These are phyloP conservation scores for Vanderwaltozyma polyspora DNA, from an alignment of 805 yeast genomes.

Conservation along the genomic window DNA sequence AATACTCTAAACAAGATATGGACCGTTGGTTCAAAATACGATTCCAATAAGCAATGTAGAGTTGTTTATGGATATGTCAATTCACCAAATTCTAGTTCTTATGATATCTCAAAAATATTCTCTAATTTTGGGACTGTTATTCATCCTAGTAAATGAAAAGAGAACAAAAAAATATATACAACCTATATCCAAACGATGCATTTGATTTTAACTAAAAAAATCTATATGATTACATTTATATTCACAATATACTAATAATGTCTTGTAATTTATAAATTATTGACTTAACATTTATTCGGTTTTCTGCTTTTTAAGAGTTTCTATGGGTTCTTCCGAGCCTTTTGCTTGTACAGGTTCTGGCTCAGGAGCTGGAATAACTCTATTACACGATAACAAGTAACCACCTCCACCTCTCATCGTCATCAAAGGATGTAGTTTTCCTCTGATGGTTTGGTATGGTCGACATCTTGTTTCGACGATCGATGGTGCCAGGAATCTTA, in stretches of 20 bases:
- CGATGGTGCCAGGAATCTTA: slow-evolving; percentile 69
- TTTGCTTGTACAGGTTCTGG: no score
- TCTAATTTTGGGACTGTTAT: slow-evolving; percentile 5
- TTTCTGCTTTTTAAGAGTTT: slow-evolving; percentile 4
- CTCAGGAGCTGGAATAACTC: slow-evolving; percentile 51
- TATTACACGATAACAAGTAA: slow-evolving; percentile 62
- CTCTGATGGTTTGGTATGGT: slow-evolving; percentile 85
- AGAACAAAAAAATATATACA: no score
- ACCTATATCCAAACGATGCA: no score
- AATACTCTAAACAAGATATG: slow-evolving; percentile 29
- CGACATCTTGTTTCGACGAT: slow-evolving; percentile 74
- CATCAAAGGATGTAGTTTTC: slow-evolving; percentile 91
- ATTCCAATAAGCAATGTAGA: slow-evolving; percentile 41
- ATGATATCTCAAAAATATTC: slow-evolving; percentile 4
- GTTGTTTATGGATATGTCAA: slow-evolving; percentile 55
- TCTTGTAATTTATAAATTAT: no score
- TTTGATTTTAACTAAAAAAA: no score
- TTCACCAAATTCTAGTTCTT: slow-evolving; percentile 3
- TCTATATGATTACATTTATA: no score
- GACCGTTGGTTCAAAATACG: slow-evolving; percentile 38
- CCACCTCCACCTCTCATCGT: slow-evolving; percentile 91
- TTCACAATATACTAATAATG: no score
- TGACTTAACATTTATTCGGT: neutral
- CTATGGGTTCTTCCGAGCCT: slow-evolving; percentile 8
- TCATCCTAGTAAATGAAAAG: no score